phyloP scores from a whole-genome alignment of 106 monocot genomes.

The Ottelia alismoides region DNA sequence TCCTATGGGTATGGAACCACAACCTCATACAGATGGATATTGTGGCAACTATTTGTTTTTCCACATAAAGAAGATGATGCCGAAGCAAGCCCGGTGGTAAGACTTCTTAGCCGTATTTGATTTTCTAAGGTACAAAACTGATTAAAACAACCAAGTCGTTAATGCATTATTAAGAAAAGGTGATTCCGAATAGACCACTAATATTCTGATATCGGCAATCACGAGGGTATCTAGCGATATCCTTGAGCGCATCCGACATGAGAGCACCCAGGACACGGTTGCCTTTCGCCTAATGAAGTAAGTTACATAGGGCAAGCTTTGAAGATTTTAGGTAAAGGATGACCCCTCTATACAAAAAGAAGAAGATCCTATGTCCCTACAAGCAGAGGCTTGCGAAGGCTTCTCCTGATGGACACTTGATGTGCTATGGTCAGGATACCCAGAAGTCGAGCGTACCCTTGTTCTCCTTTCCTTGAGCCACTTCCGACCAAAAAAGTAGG shows the following conservation, averaged over 20 bases:
- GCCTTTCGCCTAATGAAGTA: not conserved
- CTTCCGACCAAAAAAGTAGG: no score
- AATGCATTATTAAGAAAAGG: constrained; percentile 3
- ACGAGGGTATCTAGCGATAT: not conserved
- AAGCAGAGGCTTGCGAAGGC: not conserved
- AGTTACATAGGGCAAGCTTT: not conserved
- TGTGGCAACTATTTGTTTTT: no score
- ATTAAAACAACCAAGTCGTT: not conserved
- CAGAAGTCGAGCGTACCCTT: no score
- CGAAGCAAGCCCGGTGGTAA: not conserved
- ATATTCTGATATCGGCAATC: not conserved
- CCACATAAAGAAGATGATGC: not conserved
- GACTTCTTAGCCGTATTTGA: not conserved
- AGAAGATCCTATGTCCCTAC: not conserved
- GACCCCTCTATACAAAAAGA: not conserved
- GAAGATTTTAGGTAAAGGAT: constrained; percentile 2
- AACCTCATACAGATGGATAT: no score
- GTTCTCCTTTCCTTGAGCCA: no score
- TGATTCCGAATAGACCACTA: no score
- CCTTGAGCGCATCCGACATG: not conserved
- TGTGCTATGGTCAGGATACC: no score
- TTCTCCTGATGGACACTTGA: no score
- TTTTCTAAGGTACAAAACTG: not conserved
- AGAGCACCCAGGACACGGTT: not conserved
- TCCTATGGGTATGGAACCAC: not conserved